Evolutionary conservation across 495 filamentous ascomycete species (phyloP), one percentile per base, ranked within the genome.

Genomic region (Cudoniella acicularis): DNA sequence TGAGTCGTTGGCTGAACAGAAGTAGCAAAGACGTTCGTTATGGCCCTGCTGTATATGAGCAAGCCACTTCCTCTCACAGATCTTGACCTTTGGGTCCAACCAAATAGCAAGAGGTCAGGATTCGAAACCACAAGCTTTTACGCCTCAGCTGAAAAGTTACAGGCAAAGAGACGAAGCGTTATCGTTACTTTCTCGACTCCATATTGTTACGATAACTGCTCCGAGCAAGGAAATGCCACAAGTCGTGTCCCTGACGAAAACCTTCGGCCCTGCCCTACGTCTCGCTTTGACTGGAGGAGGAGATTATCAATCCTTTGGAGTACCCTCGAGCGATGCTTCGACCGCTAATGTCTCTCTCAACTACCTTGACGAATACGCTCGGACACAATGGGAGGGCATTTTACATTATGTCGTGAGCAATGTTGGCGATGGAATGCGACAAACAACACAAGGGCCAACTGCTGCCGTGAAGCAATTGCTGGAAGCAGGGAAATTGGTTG

Each of bases 341-440:
- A 77, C 83, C 16, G 72, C 76, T 41, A 72, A 76, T 30, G 79
- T 94, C 23, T 78, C 84, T 20, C 72, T 91, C 3, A 63, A 75
- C 20, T 88, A 85, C 65, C 79, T 98, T n/a, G 95, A 98, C 62
- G 77, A 83, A 24, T 96, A 92, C 72, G 93, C 92, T 13, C 80
- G 87, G 49, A 81, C 79, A 60, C 93, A 96, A 67, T 98, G 95
- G 90, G 95, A 98, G 70, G 87, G 90, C 8, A 95, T 98, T 10
- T 73, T 98, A 27, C 92, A 96, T 69, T 98, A 93, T 68, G 92
- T 98, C 73, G 94, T 98, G 26, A 68, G 79, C 70, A 72, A 78
- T 63, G 72, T 80, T 71, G 66, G 80, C 42, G 55, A 80, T 60
- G 64, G 72, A 17, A 66, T 49, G 13, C 65, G 68, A 0, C 62